phyloP scores from a whole-genome alignment of 2,329 filamentous ascomycete genomes.

The Ascochyta viciae-villosae region DNA sequence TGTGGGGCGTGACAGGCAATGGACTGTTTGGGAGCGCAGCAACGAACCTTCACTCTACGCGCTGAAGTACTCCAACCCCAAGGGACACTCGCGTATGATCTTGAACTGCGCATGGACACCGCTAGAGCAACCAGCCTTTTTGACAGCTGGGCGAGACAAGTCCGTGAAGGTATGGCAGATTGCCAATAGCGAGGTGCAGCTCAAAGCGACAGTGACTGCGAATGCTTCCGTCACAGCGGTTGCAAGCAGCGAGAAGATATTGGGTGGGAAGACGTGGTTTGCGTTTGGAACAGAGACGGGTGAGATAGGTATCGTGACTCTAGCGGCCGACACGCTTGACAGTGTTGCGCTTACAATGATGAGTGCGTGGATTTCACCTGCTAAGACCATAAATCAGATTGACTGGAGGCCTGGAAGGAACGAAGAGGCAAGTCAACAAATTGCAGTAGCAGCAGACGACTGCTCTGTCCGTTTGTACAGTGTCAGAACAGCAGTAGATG shows the following conservation, averaged over 20 bases:
- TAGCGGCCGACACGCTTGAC: slow-evolving; percentile 17
- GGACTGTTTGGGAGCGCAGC: slow-evolving; percentile 76
- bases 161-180: slow-evolving; percentile 68
- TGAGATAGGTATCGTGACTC: slow-evolving; percentile 28
- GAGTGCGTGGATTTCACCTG: slow-evolving; percentile 24
- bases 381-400: slow-evolving; percentile 43
- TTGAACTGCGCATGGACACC: slow-evolving; percentile 82
- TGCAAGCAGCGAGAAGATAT: slow-evolving; percentile 19
- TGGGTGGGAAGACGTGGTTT: slow-evolving; percentile 22
- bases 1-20: slow-evolving; percentile 90
- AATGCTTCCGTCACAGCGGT: slow-evolving; percentile 42
- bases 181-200: slow-evolving; percentile 22
- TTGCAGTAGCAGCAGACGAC: slow-evolving; percentile 54
- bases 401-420: slow-evolving; percentile 38
- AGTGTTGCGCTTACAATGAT: slow-evolving; percentile 25
- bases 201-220: slow-evolving; percentile 34
- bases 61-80: slow-evolving; percentile 71
- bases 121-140: slow-evolving; percentile 64
- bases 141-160: slow-evolving; percentile 91
- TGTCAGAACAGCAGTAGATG: slow-evolving; percentile 1
- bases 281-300: slow-evolving; percentile 46
- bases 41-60: slow-evolving; percentile 57
- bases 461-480: slow-evolving; percentile 48
- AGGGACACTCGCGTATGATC: slow-evolving; percentile 92
- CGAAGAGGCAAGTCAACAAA: slow-evolving; percentile 27